Evolutionary conservation across 1,139 yeast genomes (phyloP), one percentile per base, ranked within the genome.

Genomic region (Schwanniomyces etchellsii): DNA sequence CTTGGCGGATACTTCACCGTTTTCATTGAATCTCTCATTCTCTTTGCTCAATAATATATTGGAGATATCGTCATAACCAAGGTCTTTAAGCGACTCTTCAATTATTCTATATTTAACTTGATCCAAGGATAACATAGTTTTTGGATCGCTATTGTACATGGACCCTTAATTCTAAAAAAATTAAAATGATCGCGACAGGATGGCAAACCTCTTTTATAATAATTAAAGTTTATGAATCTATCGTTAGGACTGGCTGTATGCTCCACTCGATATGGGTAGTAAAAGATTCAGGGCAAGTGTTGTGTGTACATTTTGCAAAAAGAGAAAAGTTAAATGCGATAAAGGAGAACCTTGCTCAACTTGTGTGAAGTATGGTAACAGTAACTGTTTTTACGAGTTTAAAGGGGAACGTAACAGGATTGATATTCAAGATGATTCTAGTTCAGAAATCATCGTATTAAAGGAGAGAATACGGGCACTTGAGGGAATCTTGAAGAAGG

Each of bases 251-350:
- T 15, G 14, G 27, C 13, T 18, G 10, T 18, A 9, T 18, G 10
- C n/a, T n/a, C 21, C 7, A 7, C 7, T 18, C n/a, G n/a, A 9
- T 10, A 13, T n/a, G 25, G 25, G 25, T 17, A 43, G 42, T 36
- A 57, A 55, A 38, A 45, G 71, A 26, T 51, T 55, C 31, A 50
- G 70, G 37, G 45, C 48, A 30, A 55, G 64, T 14, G 47, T 57
- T 29, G 70, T 64, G 16, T 65, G 72, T 43, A 57, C 52, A 28
- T 62, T 63, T 39, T 65, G 72, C 43, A 60, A 60, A 33, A 50
- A 50, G 36, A 39, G 72, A 18, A 66, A 66, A 42, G 67, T 65
- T 34, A 63, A 59, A 33, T 66, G 73, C 48, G 68, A 65, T 39
- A 48, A 62, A 31, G 65, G 57, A 3, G 45, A 43, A 22, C 72